phyloP scores from a whole-genome alignment of 176 grass and related monocot genomes.

The Bothriochloa decipiens region DNA sequence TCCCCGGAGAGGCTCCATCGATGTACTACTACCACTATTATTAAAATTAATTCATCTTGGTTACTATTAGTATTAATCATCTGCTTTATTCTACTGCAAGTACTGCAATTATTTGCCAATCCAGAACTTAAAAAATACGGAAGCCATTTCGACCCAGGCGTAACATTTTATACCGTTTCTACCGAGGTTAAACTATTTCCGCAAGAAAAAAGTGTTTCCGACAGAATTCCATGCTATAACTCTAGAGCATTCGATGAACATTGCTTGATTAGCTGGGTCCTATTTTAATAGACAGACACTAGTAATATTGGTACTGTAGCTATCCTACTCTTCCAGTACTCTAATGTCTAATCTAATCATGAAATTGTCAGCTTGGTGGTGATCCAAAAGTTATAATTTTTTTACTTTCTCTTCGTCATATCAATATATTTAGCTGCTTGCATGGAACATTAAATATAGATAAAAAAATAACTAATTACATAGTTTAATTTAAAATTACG shows the following conservation, averaged over 20 bases:
- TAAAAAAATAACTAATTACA: too few species aligned
- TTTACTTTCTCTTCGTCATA: too few species aligned
- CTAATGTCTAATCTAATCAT: too few species aligned
- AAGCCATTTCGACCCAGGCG: not conserved
- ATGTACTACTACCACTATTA: conserved; percentile 27
- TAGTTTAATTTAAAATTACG: too few species aligned
- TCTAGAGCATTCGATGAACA: not conserved
- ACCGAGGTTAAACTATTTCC: not conserved
- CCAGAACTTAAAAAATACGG: not conserved
- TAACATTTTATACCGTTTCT: not conserved
- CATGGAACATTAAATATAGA: too few species aligned
- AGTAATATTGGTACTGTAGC: not conserved
- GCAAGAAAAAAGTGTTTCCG: not conserved
- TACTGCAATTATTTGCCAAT: not conserved
- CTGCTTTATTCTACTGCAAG: not conserved
- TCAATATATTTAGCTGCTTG: too few species aligned
- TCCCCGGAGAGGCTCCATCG: conserved; percentile 32
- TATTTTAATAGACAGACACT: not conserved
- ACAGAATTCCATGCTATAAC: not conserved
- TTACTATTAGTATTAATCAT: not conserved
- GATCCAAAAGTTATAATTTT: too few species aligned
- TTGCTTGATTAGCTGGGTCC: not conserved
- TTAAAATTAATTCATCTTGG: conserved; percentile 9
- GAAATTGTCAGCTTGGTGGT: not conserved
- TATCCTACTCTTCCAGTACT: not conserved